phyloP scores from a whole-genome alignment of 192 early-diverging fungal species.

The Funneliformis mosseae region DNA sequence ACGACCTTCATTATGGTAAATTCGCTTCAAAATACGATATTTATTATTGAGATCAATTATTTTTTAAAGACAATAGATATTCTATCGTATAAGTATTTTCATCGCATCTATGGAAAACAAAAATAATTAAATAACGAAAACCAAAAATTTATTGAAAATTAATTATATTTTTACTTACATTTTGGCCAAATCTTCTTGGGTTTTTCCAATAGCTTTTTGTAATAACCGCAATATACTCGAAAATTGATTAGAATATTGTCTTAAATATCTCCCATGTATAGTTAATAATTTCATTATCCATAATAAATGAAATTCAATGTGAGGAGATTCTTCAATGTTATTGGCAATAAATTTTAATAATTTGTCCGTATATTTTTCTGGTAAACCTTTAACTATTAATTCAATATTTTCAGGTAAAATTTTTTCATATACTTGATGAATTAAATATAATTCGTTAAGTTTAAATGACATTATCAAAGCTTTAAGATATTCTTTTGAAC shows the following conservation, averaged over 20 bases:
- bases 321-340: slow-evolving; percentile 78
- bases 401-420: slow-evolving; percentile 78
- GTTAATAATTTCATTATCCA: slow-evolving; percentile 80
- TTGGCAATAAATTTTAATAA: slow-evolving; percentile 82
- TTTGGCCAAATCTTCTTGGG: slow-evolving; percentile 59
- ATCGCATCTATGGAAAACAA: slow-evolving; percentile 62
- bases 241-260: slow-evolving; percentile 62
- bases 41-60: background rate
- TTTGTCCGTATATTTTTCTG: slow-evolving; percentile 83
- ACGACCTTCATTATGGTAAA: no score
- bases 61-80: slow-evolving; percentile 51
- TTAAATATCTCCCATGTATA: slow-evolving; percentile 77
- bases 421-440: slow-evolving; percentile 75
- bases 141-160: slow-evolving; percentile 9
- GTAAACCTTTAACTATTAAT: slow-evolving; percentile 79
- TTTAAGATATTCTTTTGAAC: slow-evolving; percentile 78
- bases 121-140: background rate
- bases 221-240: slow-evolving; percentile 78
- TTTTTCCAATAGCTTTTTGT: slow-evolving; percentile 66
- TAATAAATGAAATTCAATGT: slow-evolving; percentile 84
- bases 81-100: slow-evolving; percentile 75
- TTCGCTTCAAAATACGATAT: no score
- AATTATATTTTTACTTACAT: slow-evolving; percentile 52
- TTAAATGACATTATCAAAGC: slow-evolving; percentile 93
- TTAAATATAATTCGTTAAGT: slow-evolving; percentile 82